Evolutionary conservation across 768 basidiomycete genomes (phyloP), one percentile per base, ranked within the genome.

Genomic region (Pisolithus microcarpus): DNA sequence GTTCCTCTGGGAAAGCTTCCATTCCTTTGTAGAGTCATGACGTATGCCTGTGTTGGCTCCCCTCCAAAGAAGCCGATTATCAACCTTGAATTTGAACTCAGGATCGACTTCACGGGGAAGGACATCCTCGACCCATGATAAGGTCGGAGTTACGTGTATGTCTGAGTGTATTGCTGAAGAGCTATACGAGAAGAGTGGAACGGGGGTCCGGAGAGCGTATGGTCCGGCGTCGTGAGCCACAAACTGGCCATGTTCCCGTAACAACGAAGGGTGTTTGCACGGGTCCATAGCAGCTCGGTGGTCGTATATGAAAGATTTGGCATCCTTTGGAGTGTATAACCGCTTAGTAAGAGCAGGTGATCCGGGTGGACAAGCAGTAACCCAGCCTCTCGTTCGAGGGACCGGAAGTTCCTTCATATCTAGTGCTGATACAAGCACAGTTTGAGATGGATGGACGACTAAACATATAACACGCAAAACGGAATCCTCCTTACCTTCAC

Each of bases 61-160:
- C 46, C 85, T 72, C 85, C 86, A 87, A 47, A 83, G 69, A 18
- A 85, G 59, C 6, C 77, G 69, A 58, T 82, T 77, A 61, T 84
- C 75, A 4, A 65, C 40, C 68, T 82, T 87, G n/a, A 79, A 72
- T n/a, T 79, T 76, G 76, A 80, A 87, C 0, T 70, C 72, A 7
- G 81, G 80, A 64, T 84, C 79, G 60, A 80, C 72, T 7, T 58
- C 55, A 1, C 68, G 66, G 10, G 72, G 70, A 7, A 58, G 56
- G n/a, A 74, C 66, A 38, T 75, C 75, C 10, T 73, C 72, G 1
- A 77, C 56, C 74, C 74, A 79, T 4, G 61, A 65, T 43, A 73
- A 72, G 0, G 73, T 68, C 0, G 66, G 70, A 0, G 75, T 71
- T 11, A 72, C 61, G 34, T 72, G 72, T 47, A 82, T 78, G 58